Percentiles rank a stretch among this genome's conserved stretches.
Conservation (phyloP, 306 rosid species). For the Vigna hirtella region DNA sequence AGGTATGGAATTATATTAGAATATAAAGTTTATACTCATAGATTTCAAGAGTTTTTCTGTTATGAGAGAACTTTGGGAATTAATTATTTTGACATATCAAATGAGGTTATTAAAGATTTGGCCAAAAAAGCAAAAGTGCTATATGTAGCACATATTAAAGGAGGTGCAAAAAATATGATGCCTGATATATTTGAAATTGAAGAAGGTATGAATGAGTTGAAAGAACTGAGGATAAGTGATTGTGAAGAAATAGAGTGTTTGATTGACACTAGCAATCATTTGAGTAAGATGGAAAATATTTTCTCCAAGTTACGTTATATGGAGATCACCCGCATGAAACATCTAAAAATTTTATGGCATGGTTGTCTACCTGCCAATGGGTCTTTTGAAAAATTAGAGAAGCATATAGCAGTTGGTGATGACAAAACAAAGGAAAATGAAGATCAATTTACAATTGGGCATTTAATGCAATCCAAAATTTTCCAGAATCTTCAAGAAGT, state of each 20-base stretch:
- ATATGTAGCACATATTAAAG: background rate
- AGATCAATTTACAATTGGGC: background rate
- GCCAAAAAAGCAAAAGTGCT: background rate
- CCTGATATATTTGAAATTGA: background rate
- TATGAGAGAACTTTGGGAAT: background rate
- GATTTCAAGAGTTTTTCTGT: background rate
- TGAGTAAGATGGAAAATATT: background rate
- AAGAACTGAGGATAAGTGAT: accelerated
- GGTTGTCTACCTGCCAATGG: background rate
- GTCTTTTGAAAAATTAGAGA: slow-evolving; percentile 20
- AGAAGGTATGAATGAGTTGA: slow-evolving; percentile 11
- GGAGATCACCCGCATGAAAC: background rate
- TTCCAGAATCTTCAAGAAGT: slow-evolving; percentile 40
- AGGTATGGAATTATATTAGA: background rate
- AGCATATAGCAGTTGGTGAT: too few species aligned
- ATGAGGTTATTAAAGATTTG: background rate
- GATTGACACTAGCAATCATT: background rate
- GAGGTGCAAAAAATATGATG: background rate
- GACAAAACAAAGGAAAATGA: too few species aligned
- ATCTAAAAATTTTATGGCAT: background rate
- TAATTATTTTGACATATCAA: background rate
- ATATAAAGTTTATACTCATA: too few species aligned
- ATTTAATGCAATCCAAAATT: background rate
- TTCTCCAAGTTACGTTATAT: slow-evolving; percentile 34
- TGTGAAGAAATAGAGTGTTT: slow-evolving; percentile 1